phyloP scores from a whole-genome alignment of 805 yeast genomes.

The Nadsonia fulvescens region DNA sequence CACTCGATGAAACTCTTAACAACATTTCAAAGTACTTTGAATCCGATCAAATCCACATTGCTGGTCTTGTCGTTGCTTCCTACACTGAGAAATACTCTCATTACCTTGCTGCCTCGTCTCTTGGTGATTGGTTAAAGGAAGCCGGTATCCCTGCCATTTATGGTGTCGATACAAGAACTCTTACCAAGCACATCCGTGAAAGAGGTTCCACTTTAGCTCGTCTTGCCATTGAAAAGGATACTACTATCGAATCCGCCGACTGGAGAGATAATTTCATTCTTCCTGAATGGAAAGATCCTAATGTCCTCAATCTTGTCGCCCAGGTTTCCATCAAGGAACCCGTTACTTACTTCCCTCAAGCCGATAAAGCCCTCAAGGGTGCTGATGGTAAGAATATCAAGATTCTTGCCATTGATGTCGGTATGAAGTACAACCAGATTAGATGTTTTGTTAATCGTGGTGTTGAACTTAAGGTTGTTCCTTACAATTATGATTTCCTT shows the following conservation, averaged over 20 bases:
- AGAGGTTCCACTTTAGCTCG: constrained; percentile 89
- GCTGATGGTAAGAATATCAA: constrained; percentile 63
- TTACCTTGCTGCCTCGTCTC: constrained; percentile 76
- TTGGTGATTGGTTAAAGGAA: constrained; percentile 84
- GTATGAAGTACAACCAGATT: constrained; percentile 95
- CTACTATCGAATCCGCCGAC: constrained; percentile 21
- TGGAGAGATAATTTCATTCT: constrained; percentile 52
- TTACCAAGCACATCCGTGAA: constrained; percentile 85
- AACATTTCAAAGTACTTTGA: constrained; percentile 84
- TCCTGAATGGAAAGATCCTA: constrained; percentile 90
- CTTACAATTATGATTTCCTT: constrained; percentile 81
- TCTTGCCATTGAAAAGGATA: constrained; percentile 29
- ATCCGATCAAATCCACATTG: constrained; percentile 80
- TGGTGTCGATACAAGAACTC: constrained; percentile 92
- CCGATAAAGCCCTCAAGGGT: constrained; percentile 31
- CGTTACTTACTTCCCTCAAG: constrained; percentile 53
- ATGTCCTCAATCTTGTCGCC: constrained; percentile 78
- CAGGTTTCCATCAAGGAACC: constrained; percentile 71
- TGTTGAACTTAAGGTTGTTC: constrained; percentile 87
- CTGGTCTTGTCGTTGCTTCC: constrained; percentile 92
- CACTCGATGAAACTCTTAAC: constrained; percentile 55
- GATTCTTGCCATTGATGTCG: constrained; percentile 86
- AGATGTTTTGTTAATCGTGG: constrained; percentile 94
- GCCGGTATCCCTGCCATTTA: constrained; percentile 90
- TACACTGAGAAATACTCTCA: constrained; percentile 95